phyloP scores from a whole-genome alignment of 1,139 yeast species.

The Sugiyamaella paludigena region DNA sequence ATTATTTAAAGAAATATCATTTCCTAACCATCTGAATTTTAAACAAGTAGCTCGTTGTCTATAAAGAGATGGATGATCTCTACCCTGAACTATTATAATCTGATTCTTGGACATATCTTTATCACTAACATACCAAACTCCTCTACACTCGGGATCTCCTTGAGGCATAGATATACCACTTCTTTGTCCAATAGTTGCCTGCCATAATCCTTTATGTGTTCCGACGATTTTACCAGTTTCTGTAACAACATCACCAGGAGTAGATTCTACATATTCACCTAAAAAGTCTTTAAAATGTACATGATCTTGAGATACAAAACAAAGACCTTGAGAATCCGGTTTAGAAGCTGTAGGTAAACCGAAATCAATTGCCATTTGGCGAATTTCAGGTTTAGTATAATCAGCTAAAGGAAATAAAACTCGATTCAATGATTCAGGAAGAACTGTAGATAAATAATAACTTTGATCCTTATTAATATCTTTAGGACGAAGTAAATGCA shows the following conservation, averaged over 20 bases:
- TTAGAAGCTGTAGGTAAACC: constrained; percentile 65
- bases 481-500: constrained; percentile 57
- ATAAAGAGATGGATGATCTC: constrained; percentile 59
- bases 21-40: constrained; percentile 53
- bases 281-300: constrained; percentile 73
- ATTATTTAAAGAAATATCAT: constrained; percentile 24
- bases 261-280: constrained; percentile 65
- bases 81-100: constrained; percentile 73
- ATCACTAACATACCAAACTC: constrained; percentile 83
- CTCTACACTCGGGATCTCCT: constrained; percentile 68
- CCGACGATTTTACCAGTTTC: constrained; percentile 73
- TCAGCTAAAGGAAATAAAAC: constrained; percentile 80
- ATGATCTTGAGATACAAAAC: constrained; percentile 75
- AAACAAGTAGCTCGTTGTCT: constrained; percentile 45
- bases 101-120: constrained; percentile 65
- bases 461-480: constrained; percentile 81
- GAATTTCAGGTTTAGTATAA: constrained; percentile 66
- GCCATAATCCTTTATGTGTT: constrained; percentile 82
- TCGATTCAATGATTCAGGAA: constrained; percentile 45
- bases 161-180: constrained; percentile 82
- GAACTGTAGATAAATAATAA: constrained; percentile 75
- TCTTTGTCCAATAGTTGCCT: constrained; percentile 89
- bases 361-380: constrained; percentile 58
- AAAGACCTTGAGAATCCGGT: constrained; percentile 92
- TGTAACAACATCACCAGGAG: constrained; percentile 76